A percentile compares a stretch with the other conserved stretches of the same genome.
Evolutionary conservation across 805 yeast species (phyloP).

Genomic region (Priceomyces castillae): DNA sequence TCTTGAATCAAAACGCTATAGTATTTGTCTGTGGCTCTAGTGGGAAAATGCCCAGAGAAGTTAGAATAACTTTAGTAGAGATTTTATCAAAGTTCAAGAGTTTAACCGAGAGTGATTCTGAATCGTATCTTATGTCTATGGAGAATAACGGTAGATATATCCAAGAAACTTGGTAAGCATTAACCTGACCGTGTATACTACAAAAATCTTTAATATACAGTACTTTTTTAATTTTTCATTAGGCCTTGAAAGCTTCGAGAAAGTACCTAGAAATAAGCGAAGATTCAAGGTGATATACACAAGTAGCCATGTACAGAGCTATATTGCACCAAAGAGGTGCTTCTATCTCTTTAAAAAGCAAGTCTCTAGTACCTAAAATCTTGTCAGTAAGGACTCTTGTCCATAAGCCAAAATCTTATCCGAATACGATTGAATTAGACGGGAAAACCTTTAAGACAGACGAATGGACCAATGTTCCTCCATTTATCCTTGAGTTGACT

Average conservation of each 20-base stretch:
- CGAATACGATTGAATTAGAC: conserved; percentile 36
- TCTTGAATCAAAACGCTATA: conserved; percentile 54
- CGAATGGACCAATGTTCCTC: conserved; percentile 84
- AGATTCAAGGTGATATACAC: too few species aligned
- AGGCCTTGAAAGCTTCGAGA: too few species aligned
- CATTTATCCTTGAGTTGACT: conserved; percentile 63
- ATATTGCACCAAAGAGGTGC: background rate
- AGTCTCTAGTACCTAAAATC: background rate
- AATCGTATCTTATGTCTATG: conserved; percentile 50
- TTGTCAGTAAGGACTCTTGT: background rate
- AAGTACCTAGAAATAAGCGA: too few species aligned
- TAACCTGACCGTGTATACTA: too few species aligned
- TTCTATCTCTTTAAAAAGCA: background rate
- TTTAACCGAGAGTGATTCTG: conserved; percentile 45
- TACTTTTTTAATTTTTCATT: too few species aligned
- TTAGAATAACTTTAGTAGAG: conserved; percentile 72
- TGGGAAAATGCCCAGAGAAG: conserved; percentile 91
- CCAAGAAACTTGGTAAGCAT: conserved; percentile 81
- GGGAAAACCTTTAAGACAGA: conserved; percentile 59
- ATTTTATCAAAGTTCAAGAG: conserved; percentile 49
- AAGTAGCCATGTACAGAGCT: background rate
- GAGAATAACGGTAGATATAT: conserved; percentile 67
- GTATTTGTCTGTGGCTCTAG: conserved; percentile 89
- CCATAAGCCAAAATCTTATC: conserved; percentile 14
- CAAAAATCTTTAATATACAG: too few species aligned